phyloP scores from a whole-genome alignment of 108 stramenopile species.

The Fistulifera pelliculosa region DNA sequence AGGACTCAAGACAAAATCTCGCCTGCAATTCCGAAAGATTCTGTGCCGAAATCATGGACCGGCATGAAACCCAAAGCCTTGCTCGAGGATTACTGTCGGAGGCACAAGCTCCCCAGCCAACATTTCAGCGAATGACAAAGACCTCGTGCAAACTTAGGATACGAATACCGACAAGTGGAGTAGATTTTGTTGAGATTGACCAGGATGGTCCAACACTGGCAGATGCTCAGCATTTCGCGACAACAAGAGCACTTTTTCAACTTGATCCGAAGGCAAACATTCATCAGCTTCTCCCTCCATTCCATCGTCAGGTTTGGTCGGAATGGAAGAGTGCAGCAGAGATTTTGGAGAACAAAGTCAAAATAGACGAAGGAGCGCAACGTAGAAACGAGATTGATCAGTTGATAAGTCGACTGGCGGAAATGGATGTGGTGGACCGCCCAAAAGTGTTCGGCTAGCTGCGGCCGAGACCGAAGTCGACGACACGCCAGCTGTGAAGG shows the following conservation, averaged over 20 bases:
- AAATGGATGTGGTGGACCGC: not conserved
- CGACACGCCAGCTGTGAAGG: no score
- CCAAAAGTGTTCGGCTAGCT: no score
- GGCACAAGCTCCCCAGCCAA: conserved; percentile 42
- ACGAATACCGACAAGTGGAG: not conserved
- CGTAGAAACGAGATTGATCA: not conserved
- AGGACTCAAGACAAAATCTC: conserved; percentile 6
- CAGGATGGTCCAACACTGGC: not conserved
- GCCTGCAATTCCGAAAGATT: not conserved
- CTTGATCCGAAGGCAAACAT: not conserved
- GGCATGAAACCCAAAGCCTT: conserved; percentile 55
- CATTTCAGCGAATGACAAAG: conserved; percentile 14
- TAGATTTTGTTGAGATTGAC: not conserved
- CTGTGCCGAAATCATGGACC: conserved; percentile 61
- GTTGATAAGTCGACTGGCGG: not conserved
- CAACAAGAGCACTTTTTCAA: conserved; percentile 1
- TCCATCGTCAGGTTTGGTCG: not conserved
- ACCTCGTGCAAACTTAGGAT: no score
- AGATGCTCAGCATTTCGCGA: not conserved
- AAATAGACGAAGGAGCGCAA: not conserved
- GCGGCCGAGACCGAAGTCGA: no score
- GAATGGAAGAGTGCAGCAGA: not conserved
- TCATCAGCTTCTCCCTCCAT: not conserved
- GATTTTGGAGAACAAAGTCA: not conserved
- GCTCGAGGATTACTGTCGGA: conserved; percentile 46